phyloP scores from a whole-genome alignment of 2,329 filamentous ascomycete genomes.

The Blastomyces gilchristii region DNA sequence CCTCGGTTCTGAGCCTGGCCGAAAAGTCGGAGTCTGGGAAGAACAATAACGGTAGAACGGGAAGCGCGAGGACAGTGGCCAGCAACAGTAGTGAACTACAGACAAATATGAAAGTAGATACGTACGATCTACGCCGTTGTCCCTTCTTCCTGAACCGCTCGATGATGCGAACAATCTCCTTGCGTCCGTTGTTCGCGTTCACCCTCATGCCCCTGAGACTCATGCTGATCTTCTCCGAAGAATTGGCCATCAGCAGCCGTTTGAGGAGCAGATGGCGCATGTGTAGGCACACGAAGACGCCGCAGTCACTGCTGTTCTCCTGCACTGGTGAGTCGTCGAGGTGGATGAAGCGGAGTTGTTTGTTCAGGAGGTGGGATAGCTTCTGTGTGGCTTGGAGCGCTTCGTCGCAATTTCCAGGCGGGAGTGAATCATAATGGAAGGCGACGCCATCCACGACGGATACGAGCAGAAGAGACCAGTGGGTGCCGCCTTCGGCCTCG shows the following conservation, averaged over 20 bases:
- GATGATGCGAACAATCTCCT: slow-evolving; percentile 86
- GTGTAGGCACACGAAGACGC: slow-evolving; percentile 87
- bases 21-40: not conserved
- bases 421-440: slow-evolving; percentile 92
- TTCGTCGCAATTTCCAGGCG: slow-evolving; percentile 62
- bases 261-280: slow-evolving; percentile 92
- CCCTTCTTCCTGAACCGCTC: slow-evolving; percentile 79
- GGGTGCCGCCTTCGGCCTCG: slow-evolving; percentile 76
- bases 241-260: slow-evolving; percentile 66
- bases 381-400: slow-evolving; percentile 60
- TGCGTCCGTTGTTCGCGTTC: slow-evolving; percentile 67
- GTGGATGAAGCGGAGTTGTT: slow-evolving; percentile 61
- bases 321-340: slow-evolving; percentile 81
- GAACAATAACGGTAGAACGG: not conserved
- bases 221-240: slow-evolving; percentile 84
- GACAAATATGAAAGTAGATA: slow-evolving; percentile 20
- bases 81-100: not conserved
- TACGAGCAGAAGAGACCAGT: slow-evolving; percentile 91
- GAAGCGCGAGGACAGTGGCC: not conserved
- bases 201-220: slow-evolving; percentile 77
- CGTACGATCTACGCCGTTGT: slow-evolving; percentile 70
- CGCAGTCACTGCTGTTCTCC: slow-evolving; percentile 85
- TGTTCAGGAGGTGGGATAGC: slow-evolving; percentile 57
- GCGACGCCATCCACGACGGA: slow-evolving; percentile 79
- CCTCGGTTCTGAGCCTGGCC: not conserved